Base-by-base conservation (phyloP, 768 basidiomycete species). In the Lactarius sanguifluus region DNA sequence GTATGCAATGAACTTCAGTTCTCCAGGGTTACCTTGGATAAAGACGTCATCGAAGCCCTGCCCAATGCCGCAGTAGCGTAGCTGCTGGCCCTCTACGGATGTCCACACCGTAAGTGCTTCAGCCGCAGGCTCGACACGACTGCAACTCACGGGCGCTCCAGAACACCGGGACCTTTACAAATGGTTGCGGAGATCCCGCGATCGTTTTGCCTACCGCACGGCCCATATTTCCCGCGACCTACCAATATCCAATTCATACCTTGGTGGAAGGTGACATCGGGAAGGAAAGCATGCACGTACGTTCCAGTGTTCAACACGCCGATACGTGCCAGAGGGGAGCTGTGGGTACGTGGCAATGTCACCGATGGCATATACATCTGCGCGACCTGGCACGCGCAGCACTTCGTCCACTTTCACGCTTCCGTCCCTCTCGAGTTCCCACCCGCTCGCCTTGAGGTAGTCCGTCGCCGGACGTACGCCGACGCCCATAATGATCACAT, bases 231-330 rank as follows among this genome's bases (percentile, higher is more conserved):
- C 87, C 86, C 18, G 94, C 93, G 64, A 94, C 89, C 87, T 89
- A 47, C 62, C 41, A 10, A 15, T 61, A 60, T 18, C 30, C 55
- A 34, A 13, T 23, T n/a, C 50, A 47, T 13, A 20, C 30, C 47
- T 15, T 18, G 15, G 28, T 8, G 36, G n/a, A 15, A 65, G 18
- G 25, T 59, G 23, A 57, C 47, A 13, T 30, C 6, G 38, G 68
- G 36, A 9, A 16, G 55, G 34, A 56, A 56, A 28, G 28, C 2
- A 16, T 30, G 41, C 36, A 34, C 85, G 50, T 62, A 89, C 92
- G 77, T 94, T 94, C 93, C 94, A 96, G 76, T 96, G 94, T 76
- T 96, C 94, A 64, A 96, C 87, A 58, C 93, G 78, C 32, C 79
- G 79, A 52, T 77, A 75, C 54, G 79, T 81, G 16, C 88, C 86